Evolutionary conservation across 1,139 yeast species (phyloP), one percentile per base, ranked within the genome.

Genomic region (Candida sp.): DNA sequence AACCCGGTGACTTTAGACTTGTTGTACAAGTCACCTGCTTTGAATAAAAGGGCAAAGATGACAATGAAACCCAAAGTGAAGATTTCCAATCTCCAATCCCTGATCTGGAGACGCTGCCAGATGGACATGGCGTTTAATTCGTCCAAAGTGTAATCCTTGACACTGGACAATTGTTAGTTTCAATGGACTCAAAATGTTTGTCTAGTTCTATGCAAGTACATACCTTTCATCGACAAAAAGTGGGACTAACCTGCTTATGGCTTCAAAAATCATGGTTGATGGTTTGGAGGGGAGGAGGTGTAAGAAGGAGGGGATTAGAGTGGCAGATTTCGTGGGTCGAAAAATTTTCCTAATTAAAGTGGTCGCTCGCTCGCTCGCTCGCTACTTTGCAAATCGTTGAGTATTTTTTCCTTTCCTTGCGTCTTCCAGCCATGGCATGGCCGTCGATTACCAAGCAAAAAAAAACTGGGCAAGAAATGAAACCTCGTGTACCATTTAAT

Each of bases 61-160:
- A 69, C 57, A 49, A 88, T 79, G 52, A 86, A 69, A 7, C 72
- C 78, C 28, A 88, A 40, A 27, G 90, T 82, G 55, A 81, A 62
- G 28, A 75, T 45, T 73, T 94, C 99, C 63, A 88, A 78, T 46
- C 76, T 77, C 97, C 98, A 94, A 67, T 89, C 84, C 67, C 87
- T 80, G 46, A 74, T 63, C 54, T 59, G 51, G 47, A 85, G 56
- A 65, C 94, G 81, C 58, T 84, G 75, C 43, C 70, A 49, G 42
- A 87, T 37, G 1, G 83, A 65, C 80, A 86, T 69, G 4, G 67
- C 72, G 44, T 70, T 69, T 54, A 85, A 76, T 58, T 85, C 86
- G 26, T 83, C 86, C 45, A 71, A 62, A 9, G 87, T 67, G 58
- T 76, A 47, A n/a, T 49, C 50, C 27, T 43, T 48, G 33, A 43